These are phyloP conservation scores for Botrytis medusae DNA, from an alignment of 2,329 filamentous ascomycete species.

Conservation along the genomic window DNA sequence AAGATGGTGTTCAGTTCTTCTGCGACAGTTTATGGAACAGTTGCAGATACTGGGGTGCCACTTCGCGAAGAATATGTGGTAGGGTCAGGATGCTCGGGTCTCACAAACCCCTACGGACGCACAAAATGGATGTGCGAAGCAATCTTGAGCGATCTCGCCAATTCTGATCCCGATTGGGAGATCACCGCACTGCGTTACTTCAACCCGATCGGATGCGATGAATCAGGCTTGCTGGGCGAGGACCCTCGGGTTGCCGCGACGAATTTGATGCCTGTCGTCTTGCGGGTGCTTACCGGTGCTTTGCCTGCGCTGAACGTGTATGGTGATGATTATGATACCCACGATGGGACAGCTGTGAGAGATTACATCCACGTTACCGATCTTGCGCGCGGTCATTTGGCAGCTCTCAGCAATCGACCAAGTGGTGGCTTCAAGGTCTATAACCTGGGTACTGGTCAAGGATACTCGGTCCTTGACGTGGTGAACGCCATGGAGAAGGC, in stretches of 20 bases:
- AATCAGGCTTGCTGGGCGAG: conserved; percentile 63
- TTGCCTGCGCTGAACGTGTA: conserved; percentile 58
- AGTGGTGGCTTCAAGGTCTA: conserved; percentile 45
- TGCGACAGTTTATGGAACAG: conserved; percentile 63
- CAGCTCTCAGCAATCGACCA: conserved; percentile 48
- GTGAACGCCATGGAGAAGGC: conserved; percentile 44
- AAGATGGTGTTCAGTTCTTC: conserved; percentile 68
- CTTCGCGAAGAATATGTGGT: conserved; percentile 54
- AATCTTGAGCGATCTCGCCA: conserved; percentile 61
- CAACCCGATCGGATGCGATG: conserved; percentile 66
- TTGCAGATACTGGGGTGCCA: conserved; percentile 51
- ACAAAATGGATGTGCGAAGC: conserved; percentile 69
- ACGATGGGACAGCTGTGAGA: conserved; percentile 64
- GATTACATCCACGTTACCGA: conserved; percentile 70
- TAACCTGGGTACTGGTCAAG: conserved; percentile 49
- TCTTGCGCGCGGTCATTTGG: conserved; percentile 62
- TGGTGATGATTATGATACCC: conserved; percentile 63
- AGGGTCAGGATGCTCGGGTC: conserved; percentile 52
- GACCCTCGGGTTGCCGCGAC: conserved; percentile 61
- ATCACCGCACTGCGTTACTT: conserved; percentile 66
- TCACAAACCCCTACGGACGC: conserved; percentile 65
- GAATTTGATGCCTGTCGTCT: conserved; percentile 64
- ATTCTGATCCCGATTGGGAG: conserved; percentile 60
- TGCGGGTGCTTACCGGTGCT: conserved; percentile 58
- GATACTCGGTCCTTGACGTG: conserved; percentile 48